These are phyloP conservation scores for Daldinia sp. DNA, from an alignment of 2,329 filamentous ascomycete species.

Conservation along the genomic window DNA sequence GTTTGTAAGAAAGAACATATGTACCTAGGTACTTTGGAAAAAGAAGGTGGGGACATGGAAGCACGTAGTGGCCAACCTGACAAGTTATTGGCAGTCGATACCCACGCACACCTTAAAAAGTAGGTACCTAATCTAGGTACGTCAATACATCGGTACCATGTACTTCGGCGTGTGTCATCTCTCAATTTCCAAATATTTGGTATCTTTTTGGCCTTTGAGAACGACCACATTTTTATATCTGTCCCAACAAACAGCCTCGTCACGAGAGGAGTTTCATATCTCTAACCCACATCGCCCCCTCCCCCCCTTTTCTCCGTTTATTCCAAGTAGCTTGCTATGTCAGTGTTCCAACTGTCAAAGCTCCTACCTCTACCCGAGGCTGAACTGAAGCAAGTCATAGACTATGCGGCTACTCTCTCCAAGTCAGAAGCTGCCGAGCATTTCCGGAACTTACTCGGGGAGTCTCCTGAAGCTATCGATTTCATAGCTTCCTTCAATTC, in stretches of 20 bases:
- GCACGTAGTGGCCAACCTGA: background rate
- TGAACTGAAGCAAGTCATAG: constrained; percentile 84
- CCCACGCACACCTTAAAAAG: no score
- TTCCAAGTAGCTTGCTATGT: constrained; percentile 57
- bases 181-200: background rate
- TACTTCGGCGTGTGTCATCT: constrained; percentile 7
- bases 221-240: background rate
- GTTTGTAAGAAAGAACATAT: no score
- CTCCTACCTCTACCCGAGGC: constrained; percentile 88
- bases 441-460: constrained; percentile 88
- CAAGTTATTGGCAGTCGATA: background rate
- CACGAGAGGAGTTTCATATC: background rate
- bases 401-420: constrained; percentile 82
- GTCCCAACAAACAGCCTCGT: background rate
- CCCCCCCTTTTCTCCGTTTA: background rate
- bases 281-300: background rate
- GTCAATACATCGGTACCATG: background rate
- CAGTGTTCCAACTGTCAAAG: constrained; percentile 76
- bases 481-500: constrained; percentile 87
- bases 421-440: constrained; percentile 84
- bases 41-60: no score
- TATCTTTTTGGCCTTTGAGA: background rate
- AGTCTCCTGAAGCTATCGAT: constrained; percentile 80
- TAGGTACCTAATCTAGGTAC: background rate
- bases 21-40: no score